Percentiles rank a stretch among this genome's conserved stretches.
These are phyloP conservation scores for Bruguiera parviflora DNA, from an alignment of 345 rosid genomes.

Conservation along the genomic window DNA sequence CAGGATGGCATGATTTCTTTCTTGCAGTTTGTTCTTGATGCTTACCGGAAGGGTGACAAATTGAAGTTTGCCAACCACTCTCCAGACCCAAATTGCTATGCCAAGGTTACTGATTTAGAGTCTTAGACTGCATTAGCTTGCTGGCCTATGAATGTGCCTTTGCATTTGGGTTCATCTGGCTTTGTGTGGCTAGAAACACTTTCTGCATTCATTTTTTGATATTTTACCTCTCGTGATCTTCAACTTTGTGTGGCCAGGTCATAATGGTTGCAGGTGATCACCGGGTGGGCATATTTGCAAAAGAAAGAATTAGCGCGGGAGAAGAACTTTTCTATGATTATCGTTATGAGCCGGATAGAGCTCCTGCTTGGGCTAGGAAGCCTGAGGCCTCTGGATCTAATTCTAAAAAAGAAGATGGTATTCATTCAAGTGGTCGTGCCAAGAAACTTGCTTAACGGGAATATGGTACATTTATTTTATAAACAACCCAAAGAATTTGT, in stretches of 20 bases:
- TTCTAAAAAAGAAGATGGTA: conserved; percentile 73
- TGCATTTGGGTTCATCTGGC: background rate
- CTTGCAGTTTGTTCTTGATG: conserved; percentile 95
- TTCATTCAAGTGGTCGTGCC: conserved; percentile 81
- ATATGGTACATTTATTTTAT: conserved; percentile 15
- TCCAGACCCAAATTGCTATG: conserved; percentile 97
- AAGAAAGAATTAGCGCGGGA: conserved; percentile 79
- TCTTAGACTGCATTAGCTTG: no score
- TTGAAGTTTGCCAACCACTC: conserved; percentile 95
- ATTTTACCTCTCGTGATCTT: background rate
- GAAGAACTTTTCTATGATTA: conserved; percentile 96
- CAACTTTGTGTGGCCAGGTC: conserved; percentile 46
- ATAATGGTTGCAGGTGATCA: conserved; percentile 98
- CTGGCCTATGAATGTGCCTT: background rate
- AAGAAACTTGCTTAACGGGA: conserved; percentile 80
- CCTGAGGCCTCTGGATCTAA: conserved; percentile 85
- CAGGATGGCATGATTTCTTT: conserved; percentile 12
- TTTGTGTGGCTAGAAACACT: background rate
- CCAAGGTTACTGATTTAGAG: conserved; percentile 60
- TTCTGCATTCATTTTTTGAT: background rate
- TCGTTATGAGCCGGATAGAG: conserved; percentile 93
- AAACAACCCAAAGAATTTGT: conserved; percentile 8
- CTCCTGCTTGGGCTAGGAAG: conserved; percentile 98
- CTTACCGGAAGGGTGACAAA: conserved; percentile 96
- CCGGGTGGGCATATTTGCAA: conserved; percentile 93